Evolutionary conservation across 345 rosid genomes (phyloP), one percentile per base, ranked within the genome.

Genomic region (Eucalyptus fibrosa): DNA sequence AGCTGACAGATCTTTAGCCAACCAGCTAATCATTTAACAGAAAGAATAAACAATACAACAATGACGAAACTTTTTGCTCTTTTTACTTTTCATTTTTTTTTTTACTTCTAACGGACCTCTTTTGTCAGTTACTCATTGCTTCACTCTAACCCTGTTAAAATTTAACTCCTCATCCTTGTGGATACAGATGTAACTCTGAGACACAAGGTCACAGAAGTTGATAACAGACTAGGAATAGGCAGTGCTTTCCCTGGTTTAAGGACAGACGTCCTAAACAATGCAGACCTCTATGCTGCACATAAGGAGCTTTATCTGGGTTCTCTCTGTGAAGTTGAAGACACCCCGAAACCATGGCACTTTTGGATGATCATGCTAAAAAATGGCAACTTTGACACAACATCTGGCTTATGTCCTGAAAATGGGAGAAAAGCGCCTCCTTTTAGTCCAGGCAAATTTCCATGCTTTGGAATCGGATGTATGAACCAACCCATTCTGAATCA

Each of bases 281-380:
- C 95, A 49, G 95, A 96, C 91, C 92, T 94, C 60, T 97, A 97
- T 88, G 98, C 97, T 12, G 97, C 91, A 30, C 91, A 94, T 87
- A 96, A 97, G 92, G 98, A 97, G 89, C 88, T 93, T 13, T 96
- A 95, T 55, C 88, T 97, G 69, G 99, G 98, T 32, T 92, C 96
- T 32, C 89, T 94, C 65, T 96, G 98, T 42, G 89, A 95, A 92
- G 96, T 97, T 88, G 56, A 92, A 56, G 97, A 95, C 91, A 42
- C 88, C 26, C 95, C 95, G 90, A 92, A 91, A 28, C 98, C 98
- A 56, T 95, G 98, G 98, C 96, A 96, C 50, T 97, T 95, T 90
- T 96, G 99, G 98, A 96, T 94, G 97, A 89, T 96, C 88, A 97
- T 97, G 99, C 94, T 97, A 87, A 97, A 97, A 88, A 97, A 95